Conservation (phyloP, 495 filamentous ascomycete genomes). For the Talaromyces stipitatus region DNA sequence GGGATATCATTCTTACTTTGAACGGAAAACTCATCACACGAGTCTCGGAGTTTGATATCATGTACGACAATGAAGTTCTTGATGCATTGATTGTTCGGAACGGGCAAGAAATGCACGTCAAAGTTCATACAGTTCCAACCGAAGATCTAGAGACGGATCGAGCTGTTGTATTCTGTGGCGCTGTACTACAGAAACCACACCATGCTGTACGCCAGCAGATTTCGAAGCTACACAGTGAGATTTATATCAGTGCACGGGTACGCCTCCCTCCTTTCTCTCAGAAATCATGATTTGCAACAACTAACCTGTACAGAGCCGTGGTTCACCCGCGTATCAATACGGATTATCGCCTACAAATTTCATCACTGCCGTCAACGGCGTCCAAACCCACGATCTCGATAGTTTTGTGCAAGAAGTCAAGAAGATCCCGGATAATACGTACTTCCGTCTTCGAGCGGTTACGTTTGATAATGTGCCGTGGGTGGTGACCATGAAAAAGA, state of each 20-base stretch:
- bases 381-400: constrained; percentile 71
- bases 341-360: constrained; percentile 94
- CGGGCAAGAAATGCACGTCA: constrained; percentile 67
- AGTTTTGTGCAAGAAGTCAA: constrained; percentile 70
- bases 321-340: constrained; percentile 86
- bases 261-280: constrained; percentile 12
- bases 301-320: constrained; percentile 44
- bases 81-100: constrained; percentile 84
- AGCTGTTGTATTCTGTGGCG: constrained; percentile 91
- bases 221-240: constrained; percentile 86
- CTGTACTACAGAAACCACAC: constrained; percentile 86
- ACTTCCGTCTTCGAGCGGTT: constrained; percentile 88
- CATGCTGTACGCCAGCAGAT: constrained; percentile 97
- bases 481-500: constrained; percentile 99
- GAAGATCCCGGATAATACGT: constrained; percentile 91
- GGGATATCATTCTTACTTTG: constrained; percentile 86
- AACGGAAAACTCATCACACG: constrained; percentile 89
- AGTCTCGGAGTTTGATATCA: constrained; percentile 86
- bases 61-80: constrained; percentile 84
- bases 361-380: constrained; percentile 88
- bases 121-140: constrained; percentile 79
- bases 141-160: constrained; percentile 87
- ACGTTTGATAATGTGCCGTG: constrained; percentile 98
- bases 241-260: constrained; percentile 87
- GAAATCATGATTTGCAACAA: constrained; percentile 2